A percentile compares a stretch with the other conserved stretches of the same genome.
Conservation (phyloP, 352 stramenopile species). For the Pythium brachiatum region DNA sequence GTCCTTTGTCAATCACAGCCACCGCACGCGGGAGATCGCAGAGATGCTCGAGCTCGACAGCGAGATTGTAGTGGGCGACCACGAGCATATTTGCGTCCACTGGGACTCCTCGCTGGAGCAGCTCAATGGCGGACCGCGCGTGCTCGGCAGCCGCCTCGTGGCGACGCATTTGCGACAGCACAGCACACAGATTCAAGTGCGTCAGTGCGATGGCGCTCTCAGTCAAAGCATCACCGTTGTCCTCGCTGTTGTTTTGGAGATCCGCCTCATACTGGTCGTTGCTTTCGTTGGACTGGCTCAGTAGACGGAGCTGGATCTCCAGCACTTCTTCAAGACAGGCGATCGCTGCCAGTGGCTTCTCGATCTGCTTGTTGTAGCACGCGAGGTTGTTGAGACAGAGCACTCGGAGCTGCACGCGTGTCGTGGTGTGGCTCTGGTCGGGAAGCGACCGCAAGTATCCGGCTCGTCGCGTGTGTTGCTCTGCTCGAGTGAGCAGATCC, state of each 20-base stretch:
- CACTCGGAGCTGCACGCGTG: conserved; percentile 38
- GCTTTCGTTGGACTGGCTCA: neutral
- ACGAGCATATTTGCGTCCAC: conserved; percentile 30
- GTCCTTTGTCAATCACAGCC: conserved; percentile 24
- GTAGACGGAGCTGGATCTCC: conserved; percentile 41
- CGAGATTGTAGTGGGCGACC: conserved; percentile 58
- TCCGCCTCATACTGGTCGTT: neutral
- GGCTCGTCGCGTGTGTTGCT: conserved; percentile 49
- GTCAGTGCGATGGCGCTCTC: conserved; percentile 34
- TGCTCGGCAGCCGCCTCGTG: conserved; percentile 47
- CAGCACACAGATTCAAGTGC: conserved; percentile 59
- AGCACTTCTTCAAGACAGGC: conserved; percentile 44
- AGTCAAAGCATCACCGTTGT: neutral
- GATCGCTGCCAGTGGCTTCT: conserved; percentile 42
- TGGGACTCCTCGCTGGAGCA: conserved; percentile 19
- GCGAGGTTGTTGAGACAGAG: conserved; percentile 69
- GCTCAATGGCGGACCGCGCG: conserved; percentile 36
- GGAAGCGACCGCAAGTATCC: conserved; percentile 40
- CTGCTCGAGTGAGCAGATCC: conserved; percentile 28
- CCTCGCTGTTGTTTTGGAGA: neutral
- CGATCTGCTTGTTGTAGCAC: conserved; percentile 46
- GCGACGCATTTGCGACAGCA: conserved; percentile 53
- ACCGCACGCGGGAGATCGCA: conserved; percentile 24
- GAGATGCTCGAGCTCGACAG: conserved; percentile 57
- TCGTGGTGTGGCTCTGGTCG: conserved; percentile 18